phyloP scores from a whole-genome alignment of 768 basidiomycete genomes.

The Hysterangium stoloniferum region DNA sequence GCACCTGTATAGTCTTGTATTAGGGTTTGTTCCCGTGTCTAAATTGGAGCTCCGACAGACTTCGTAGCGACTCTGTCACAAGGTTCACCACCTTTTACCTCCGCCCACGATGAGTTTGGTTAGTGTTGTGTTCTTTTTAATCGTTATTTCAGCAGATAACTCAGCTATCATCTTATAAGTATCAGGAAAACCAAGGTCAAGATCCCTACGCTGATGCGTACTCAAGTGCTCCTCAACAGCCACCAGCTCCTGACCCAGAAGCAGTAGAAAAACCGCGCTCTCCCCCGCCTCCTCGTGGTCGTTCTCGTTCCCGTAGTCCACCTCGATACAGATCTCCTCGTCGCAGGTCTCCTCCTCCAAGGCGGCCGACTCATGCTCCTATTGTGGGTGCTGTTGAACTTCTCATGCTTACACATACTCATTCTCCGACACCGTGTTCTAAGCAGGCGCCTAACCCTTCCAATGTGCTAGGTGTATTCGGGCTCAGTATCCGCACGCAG shows the following conservation, averaged over 20 bases:
- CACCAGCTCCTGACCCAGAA: constrained; percentile 33
- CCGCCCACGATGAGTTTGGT: constrained; percentile 15
- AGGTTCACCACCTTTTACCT: constrained; percentile 22
- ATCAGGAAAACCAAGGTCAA: constrained; percentile 48
- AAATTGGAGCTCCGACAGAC: constrained; percentile 14
- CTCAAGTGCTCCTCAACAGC: constrained; percentile 45
- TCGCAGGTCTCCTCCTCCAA: constrained; percentile 52
- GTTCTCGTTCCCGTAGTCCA: constrained; percentile 57
- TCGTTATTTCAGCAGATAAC: constrained; percentile 12
- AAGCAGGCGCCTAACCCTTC: constrained; percentile 82
- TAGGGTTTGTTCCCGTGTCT: constrained; percentile 27
- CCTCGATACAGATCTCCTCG: constrained; percentile 47
- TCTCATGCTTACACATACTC: constrained; percentile 7
- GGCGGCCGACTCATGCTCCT: constrained; percentile 63
- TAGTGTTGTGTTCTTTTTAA: constrained; percentile 11
- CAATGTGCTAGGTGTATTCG: constrained; percentile 93
- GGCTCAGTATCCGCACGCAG: constrained; percentile 89
- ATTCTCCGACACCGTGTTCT: constrained; percentile 25
- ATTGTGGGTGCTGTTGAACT: constrained; percentile 43
- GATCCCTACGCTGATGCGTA: constrained; percentile 84
- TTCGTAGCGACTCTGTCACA: constrained; percentile 60
- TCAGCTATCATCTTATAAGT: constrained; percentile 33
- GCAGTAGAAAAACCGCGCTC: constrained; percentile 41
- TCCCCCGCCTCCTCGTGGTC: constrained; percentile 41
- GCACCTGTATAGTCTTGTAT: constrained; percentile 52